Conservation (phyloP, 2,329 filamentous ascomycete genomes). For the Geoglossum cookeanum region DNA sequence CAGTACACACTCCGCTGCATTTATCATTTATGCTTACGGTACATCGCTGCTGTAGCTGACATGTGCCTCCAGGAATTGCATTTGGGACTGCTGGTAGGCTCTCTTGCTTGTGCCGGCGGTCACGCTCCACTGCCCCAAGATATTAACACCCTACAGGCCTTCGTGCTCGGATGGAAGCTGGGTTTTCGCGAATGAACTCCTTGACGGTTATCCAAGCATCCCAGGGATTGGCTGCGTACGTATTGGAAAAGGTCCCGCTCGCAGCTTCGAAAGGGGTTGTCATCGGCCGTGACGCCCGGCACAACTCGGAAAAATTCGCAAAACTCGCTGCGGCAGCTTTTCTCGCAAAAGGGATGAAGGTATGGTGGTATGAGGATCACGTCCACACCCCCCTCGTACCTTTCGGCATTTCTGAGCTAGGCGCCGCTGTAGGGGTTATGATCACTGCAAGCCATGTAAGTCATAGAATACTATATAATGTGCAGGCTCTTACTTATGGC, state of each 20-base stretch:
- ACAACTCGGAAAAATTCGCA: constrained; percentile 43
- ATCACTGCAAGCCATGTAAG: constrained; percentile 41
- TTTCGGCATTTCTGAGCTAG: constrained; percentile 35
- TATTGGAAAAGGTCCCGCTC: constrained; percentile 26
- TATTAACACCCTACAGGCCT: constrained; percentile 20
- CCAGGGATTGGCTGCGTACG: constrained; percentile 42
- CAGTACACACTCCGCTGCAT: constrained; percentile 17
- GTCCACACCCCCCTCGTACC: constrained; percentile 43
- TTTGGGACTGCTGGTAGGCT: constrained; percentile 36
- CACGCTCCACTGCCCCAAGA: background rate
- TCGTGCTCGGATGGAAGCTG: constrained; percentile 44
- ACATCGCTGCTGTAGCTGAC: background rate
- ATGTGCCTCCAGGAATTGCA: constrained; percentile 26
- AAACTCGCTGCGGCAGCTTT: constrained; percentile 40
- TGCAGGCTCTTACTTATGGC: background rate
- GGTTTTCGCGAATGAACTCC: constrained; percentile 41
- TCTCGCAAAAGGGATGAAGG: constrained; percentile 35
- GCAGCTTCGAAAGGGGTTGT: constrained; percentile 31
- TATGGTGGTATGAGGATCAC: constrained; percentile 36
- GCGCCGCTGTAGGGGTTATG: constrained; percentile 42
- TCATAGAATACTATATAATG: constrained; percentile 4
- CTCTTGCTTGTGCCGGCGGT: background rate
- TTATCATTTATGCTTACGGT: background rate
- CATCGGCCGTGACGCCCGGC: constrained; percentile 42
- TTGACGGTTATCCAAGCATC: constrained; percentile 43